Conservation (phyloP, 2,329 filamentous ascomycete species). For the Aspergillus transmontanensis region DNA sequence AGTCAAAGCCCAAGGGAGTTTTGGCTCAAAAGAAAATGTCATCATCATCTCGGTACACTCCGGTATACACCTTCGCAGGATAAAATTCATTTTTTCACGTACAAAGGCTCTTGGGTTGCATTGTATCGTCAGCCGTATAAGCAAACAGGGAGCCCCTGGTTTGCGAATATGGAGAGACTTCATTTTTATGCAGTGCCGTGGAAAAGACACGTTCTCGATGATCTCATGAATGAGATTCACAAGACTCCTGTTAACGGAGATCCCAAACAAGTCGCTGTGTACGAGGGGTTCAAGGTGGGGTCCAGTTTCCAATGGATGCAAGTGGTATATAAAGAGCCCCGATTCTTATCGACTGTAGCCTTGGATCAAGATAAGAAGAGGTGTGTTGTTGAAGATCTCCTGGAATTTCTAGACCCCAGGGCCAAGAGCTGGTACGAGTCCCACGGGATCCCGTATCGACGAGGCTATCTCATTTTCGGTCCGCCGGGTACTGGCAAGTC, state of each 20-base stretch:
- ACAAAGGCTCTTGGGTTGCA: not conserved
- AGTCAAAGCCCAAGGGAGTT: not conserved
- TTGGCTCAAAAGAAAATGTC: not conserved
- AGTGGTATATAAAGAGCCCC: not conserved
- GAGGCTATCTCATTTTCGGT: slow-evolving; percentile 77
- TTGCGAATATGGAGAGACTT: not conserved
- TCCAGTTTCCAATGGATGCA: not conserved
- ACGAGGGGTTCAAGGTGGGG: not conserved
- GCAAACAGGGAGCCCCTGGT: not conserved
- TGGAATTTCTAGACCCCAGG: slow-evolving; percentile 73
- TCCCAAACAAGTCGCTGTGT: not conserved
- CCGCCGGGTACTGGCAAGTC: slow-evolving; percentile 78
- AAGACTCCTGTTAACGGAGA: not conserved
- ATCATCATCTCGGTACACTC: not conserved
- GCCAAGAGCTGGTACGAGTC: slow-evolving; percentile 71
- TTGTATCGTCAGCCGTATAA: not conserved
- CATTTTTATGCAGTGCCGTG: not conserved
- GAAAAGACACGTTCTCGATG: not conserved
- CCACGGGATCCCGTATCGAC: slow-evolving; percentile 72
- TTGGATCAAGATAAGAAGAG: slow-evolving; percentile 65
- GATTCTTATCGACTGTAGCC: not conserved
- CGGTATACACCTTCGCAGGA: not conserved
- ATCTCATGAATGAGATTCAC: not conserved
- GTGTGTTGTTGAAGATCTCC: slow-evolving; percentile 69
- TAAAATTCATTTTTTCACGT: not conserved